These are phyloP conservation scores for Pichia cephalocereana DNA, from an alignment of 805 yeast species.

Conservation along the genomic window DNA sequence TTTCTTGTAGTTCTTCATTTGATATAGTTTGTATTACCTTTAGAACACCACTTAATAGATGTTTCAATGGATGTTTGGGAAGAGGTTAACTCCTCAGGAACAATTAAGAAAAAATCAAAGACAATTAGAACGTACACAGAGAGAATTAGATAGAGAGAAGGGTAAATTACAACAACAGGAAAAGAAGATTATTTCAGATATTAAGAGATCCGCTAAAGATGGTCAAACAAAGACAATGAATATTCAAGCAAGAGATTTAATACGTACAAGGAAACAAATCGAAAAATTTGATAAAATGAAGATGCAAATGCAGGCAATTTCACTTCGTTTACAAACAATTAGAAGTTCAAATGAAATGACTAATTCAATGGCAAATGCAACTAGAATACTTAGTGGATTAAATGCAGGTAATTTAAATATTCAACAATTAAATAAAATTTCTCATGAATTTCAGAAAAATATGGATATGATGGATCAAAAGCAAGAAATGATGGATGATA, in stretches of 20 bases:
- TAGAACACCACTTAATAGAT: constrained; percentile 15
- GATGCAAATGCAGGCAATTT: constrained; percentile 91
- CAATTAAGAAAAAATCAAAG: constrained; percentile 91
- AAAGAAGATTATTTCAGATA: constrained; percentile 75
- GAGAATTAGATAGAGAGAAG: constrained; percentile 87
- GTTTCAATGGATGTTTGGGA: constrained; percentile 95
- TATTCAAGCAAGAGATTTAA: constrained; percentile 91
- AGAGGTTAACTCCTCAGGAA: constrained; percentile 89
- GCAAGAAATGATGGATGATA: constrained; percentile 98
- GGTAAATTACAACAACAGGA: constrained; percentile 84
- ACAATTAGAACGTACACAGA: constrained; percentile 86
- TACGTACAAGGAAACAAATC: constrained; percentile 75
- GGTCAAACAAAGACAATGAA: constrained; percentile 87
- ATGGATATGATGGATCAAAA: constrained; percentile 97
- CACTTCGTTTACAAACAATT: constrained; percentile 84
- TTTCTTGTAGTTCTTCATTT: too few relatives aligned
- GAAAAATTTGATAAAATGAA: constrained; percentile 88
- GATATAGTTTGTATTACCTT: too few relatives aligned
- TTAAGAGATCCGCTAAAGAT: constrained; percentile 82
- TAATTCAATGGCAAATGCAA: constrained; percentile 88
- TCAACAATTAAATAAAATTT: constrained; percentile 79
- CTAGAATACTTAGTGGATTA: constrained; percentile 75
- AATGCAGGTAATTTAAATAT: constrained; percentile 75
- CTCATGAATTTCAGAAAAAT: constrained; percentile 92
- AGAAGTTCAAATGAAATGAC: constrained; percentile 95